Base-by-base conservation (phyloP, 2,329 filamentous ascomycete species). In the Botrytis aclada region DNA sequence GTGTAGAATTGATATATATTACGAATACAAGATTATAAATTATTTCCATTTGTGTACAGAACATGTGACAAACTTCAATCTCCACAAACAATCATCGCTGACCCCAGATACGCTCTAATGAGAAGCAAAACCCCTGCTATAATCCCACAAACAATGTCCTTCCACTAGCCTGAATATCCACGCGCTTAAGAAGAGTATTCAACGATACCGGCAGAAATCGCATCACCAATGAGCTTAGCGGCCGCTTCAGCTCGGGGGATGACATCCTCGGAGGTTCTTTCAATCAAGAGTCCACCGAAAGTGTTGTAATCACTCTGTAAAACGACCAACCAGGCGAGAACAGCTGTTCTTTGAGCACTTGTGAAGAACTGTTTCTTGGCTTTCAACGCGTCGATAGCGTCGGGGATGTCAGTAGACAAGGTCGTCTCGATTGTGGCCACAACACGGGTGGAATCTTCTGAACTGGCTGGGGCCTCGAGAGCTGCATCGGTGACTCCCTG, bases 391-490 rank as follows among this genome's bases (percentile, higher is more conserved):
- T 2, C 1, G 12, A 69, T 5, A n/a, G n/a, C 29, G 1, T 14
- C 0, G 1, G 66, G 54, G 10, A 61, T 18, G 10, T 58, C 47
- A 1, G 45, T 22, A 8, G 51, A 39, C 29, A 60, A 10, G 16
- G n/a, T 61, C 12, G 7, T 12, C 32, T 18, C 32, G 18, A 29
- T 60, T 12, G 18, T 41, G 16, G 25, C 51, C 0, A 69, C 37
- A 9, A 69, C 58, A 3, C 25, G n/a, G 3, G 2, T 61, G 5
- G 51, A 69, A 12, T 58, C 29, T 7, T 32, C 10, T 9, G 22
- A 34, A 3, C 10, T 34, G 22, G 9, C 9, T 10, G n/a, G 16
- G 1, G n/a, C 1, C 3, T 29, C n/a, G 2, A 60, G 12, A 4
- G 41, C 25, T 16, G 51, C 66, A 14, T 61, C 51, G 20, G 32